Evolutionary conservation across 108 stramenopile genomes (phyloP), one percentile per base, ranked within the genome.

Genomic region (Nitzschia sp.): DNA sequence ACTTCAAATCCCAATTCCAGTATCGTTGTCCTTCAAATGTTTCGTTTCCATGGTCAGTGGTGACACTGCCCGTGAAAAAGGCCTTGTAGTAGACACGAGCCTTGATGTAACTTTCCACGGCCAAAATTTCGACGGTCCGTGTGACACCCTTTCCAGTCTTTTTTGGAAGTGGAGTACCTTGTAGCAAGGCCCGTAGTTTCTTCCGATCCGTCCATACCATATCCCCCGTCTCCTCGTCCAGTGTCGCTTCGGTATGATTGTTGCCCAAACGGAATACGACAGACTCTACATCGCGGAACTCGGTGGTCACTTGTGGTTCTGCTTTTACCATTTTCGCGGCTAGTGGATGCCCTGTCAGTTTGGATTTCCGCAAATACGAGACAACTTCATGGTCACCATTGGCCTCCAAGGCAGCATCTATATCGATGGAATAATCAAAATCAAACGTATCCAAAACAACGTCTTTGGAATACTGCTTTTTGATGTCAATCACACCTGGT

Each of bases 41-140:
- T 22, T 54, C 72, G 8, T 41, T 29, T 0, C 64, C 64, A 59
- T 73, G 72, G 42, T 73, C 72, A 11, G 72, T 60, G n/a, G 51
- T 42, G 11, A 73, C 72, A 17, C 53, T 54, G 10, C 43, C 63
- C 11, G 9, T 52, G 44, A 73, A 65, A n/a, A 43, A 73, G 10
- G 57, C 57, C 40, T 60, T 73, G 51, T 73, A 73, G 21, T 66
- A 73, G 17, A 73, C 65, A 8, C 72, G 72, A 26, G 65, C 72
- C 51, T 73, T 73, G 51, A 73, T n/a, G 64, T 59, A 73, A 44
- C 57, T 66, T 29, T 73, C 72, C 3, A 44, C 21, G 26, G 72
- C 72, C 26, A 73, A 19, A 21, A 73, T 65, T 29, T 66, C 51
- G n/a, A 66, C 65, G 10, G 41, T 46, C 10, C 42, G 64, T 29